Conservation (phyloP, 306 rosid genomes). For the Prosopis cineraria region DNA sequence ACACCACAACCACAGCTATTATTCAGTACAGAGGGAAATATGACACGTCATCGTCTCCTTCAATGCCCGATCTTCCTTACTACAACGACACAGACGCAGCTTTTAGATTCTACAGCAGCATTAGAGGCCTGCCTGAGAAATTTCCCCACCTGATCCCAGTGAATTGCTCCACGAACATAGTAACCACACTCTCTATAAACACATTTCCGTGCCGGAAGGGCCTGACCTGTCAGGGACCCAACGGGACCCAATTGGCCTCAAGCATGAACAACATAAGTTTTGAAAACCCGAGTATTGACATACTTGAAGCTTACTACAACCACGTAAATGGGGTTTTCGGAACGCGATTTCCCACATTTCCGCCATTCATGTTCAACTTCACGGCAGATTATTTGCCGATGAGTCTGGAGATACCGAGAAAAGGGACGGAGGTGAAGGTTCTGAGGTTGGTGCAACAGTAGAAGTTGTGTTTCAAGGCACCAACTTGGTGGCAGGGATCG, state of each 20-base stretch:
- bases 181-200: conserved; percentile 40
- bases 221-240: conserved; percentile 49
- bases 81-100: conserved; percentile 42
- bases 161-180: conserved; percentile 38
- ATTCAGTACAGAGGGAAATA: conserved; percentile 43
- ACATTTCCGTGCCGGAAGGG: conserved; percentile 36
- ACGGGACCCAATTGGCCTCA: conserved; percentile 44
- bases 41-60: conserved; percentile 18
- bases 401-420: conserved; percentile 29
- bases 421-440: conserved; percentile 54
- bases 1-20: conserved; percentile 48
- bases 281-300: conserved; percentile 35
- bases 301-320: conserved; percentile 60
- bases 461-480: conserved; percentile 58
- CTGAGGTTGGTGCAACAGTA: conserved; percentile 42
- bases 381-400: conserved; percentile 43
- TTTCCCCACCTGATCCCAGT: conserved; percentile 46
- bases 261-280: conserved; percentile 59
- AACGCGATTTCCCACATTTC: conserved; percentile 43
- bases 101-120: conserved; percentile 10
- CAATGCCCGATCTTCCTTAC: conserved; percentile 34
- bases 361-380: conserved; percentile 46
- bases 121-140: conserved; percentile 38
- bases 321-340: conserved; percentile 36
- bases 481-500: conserved; percentile 44